Base-by-base conservation (phyloP, 2,329 filamentous ascomycete genomes). In the Cordyceps javanica region DNA sequence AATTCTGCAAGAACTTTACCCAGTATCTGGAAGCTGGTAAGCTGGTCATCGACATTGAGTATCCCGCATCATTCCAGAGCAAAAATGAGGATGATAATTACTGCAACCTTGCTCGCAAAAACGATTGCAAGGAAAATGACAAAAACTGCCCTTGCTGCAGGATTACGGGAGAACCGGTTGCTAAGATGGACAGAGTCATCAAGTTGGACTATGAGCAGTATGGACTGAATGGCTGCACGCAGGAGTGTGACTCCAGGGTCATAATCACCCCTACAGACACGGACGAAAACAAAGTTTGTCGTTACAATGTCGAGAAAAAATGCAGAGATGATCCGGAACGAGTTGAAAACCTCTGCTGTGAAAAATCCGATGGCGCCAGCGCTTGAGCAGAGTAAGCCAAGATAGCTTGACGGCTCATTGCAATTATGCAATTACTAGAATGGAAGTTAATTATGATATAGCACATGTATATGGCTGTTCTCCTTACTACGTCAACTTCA, bases 31-130 rank as follows among this genome's bases (percentile, higher is more conserved):
- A 63, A 10, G 62, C 62, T n/a, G 65, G 60, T 30, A 70, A 67
- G 59, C 69, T 69, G 32, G 68, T 71, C 13, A 64, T 71, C 34
- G 68, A 70, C 62, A 68, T 71, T 46, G 69, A 71, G 63, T 71
- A 71, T 36, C 69, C 69, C 1, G 28, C 16, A 6, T 52, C 39
- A 3, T 39, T 58, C 3, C 19, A n/a, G 14, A 21, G 46, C 10
- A 6, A n/a, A 5, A 48, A 21, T 3, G 48, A 52, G n/a, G 13
- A 34, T 2, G 38, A n/a, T 9, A 51, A 36, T 16, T 11, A 26
- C 13, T 57, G 55, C 39, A 53, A 58, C 16, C 3, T 32, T 10
- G n/a, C 8, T 14, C n/a, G 55, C 19, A 34, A 30, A 13, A 51
- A 36, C 9, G 8, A 10, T 8, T 41, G 38, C 38, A n/a, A 21